These are phyloP conservation scores for Lactarius hengduanensis DNA, from an alignment of 768 basidiomycete genomes.

Conservation along the genomic window DNA sequence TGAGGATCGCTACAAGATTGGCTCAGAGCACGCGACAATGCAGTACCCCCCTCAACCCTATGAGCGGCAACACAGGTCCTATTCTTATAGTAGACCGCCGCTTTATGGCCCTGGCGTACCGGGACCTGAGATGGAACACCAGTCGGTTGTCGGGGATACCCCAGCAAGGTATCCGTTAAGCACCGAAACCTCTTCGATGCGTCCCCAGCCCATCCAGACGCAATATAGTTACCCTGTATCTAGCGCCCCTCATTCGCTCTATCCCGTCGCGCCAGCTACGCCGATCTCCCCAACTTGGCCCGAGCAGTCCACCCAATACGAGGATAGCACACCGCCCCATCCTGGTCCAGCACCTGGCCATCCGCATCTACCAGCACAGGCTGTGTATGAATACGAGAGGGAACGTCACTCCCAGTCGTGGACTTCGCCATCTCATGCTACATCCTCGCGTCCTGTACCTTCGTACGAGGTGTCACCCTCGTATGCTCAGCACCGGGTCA, in stretches of 20 bases:
- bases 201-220: slow-evolving; percentile 14
- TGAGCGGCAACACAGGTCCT: slow-evolving; percentile 11
- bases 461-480: slow-evolving; percentile 20
- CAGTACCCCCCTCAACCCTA: slow-evolving; percentile 16
- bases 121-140: slow-evolving; percentile 20
- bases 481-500: slow-evolving; percentile 27
- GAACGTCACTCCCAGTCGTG: slow-evolving; percentile 23
- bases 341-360: slow-evolving; percentile 8
- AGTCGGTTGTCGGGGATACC: slow-evolving; percentile 7
- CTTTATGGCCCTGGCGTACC: slow-evolving; percentile 26
- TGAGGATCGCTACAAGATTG: slow-evolving; percentile 14
- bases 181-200: slow-evolving; percentile 11
- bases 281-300: slow-evolving; percentile 22
- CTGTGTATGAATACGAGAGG: slow-evolving; percentile 21
- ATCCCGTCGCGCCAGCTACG: slow-evolving; percentile 12
- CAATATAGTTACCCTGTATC: slow-evolving; percentile 18
- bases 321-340: slow-evolving; percentile 17
- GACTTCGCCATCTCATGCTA: slow-evolving; percentile 18
- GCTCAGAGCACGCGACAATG: slow-evolving; percentile 9
- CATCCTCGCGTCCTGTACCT: slow-evolving; percentile 10
- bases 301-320: slow-evolving; percentile 21
- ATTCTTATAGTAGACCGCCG: slow-evolving; percentile 13
- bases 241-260: slow-evolving; percentile 16
- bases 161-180: slow-evolving; percentile 10
- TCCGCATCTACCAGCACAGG: slow-evolving; percentile 14